Evolutionary conservation across 148 eudicot genomes (phyloP).

Genomic region (Salicornia ramosissima): DNA sequence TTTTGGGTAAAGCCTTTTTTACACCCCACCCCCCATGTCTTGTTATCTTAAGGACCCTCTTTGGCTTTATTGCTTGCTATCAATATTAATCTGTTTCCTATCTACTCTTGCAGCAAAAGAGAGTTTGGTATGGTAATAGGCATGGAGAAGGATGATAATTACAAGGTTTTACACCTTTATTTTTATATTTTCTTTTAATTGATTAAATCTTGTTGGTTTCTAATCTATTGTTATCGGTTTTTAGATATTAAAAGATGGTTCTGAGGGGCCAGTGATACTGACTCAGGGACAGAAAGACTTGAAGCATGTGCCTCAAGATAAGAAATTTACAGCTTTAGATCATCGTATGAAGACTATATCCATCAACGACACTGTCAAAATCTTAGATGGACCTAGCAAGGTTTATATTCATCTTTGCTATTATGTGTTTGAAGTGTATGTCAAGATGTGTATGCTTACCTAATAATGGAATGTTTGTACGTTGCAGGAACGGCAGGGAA

Average conservation of each 20-base stretch:
- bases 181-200: not conserved
- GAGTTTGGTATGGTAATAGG: conserved; percentile 86
- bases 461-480: not conserved
- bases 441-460: not conserved
- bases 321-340: conserved; percentile 76
- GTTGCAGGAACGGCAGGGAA: conserved; percentile 74
- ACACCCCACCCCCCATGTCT: no score
- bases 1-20: conserved; percentile 50
- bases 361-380: conserved; percentile 52
- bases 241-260: conserved; percentile 69
- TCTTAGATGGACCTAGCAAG: conserved; percentile 79
- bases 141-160: conserved; percentile 72
- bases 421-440: not conserved
- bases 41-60: not conserved
- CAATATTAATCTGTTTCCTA: conserved; percentile 1
- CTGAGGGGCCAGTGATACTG: conserved; percentile 53
- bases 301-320: conserved; percentile 62
- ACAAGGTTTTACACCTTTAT: conserved; percentile 47
- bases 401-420: conserved; percentile 31
- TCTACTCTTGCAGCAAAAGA: conserved; percentile 53
- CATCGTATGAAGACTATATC: conserved; percentile 60
- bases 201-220: not conserved
- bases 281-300: conserved; percentile 46
- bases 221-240: conserved; percentile 18
- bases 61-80: conserved; percentile 6